Evolutionary conservation across 306 rosid species (phyloP).

Genomic region (Cajanus cajan): DNA sequence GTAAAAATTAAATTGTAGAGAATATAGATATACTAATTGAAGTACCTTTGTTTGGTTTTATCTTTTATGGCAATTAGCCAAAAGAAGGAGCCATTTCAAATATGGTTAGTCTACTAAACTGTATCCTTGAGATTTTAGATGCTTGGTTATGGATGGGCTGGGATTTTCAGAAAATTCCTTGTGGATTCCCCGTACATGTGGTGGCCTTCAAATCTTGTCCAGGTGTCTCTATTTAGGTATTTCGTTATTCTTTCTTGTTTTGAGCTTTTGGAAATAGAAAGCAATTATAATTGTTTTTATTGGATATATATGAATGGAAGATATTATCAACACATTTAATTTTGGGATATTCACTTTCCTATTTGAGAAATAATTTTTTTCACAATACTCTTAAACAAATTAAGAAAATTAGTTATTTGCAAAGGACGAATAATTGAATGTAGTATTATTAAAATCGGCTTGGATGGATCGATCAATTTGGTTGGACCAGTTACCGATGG

Average conservation of each 20-base stretch:
- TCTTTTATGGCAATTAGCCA: not conserved
- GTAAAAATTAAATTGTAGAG: not conserved
- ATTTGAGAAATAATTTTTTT: not conserved
- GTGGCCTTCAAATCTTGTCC: constrained; percentile 92
- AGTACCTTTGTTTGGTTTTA: too few relatives aligned
- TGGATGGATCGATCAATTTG: too few relatives aligned
- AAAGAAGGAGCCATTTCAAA: not conserved
- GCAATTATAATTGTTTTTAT: not conserved
- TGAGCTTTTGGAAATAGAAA: not conserved
- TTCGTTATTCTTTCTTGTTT: not conserved
- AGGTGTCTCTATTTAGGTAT: constrained; percentile 84
- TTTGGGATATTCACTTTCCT: too few relatives aligned
- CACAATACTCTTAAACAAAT: not conserved
- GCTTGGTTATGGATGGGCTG: constrained; percentile 99
- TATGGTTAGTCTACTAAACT: not conserved
- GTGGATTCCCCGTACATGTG: constrained; percentile 97
- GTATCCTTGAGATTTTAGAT: constrained; percentile 42
- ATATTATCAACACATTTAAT: not conserved
- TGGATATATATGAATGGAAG: not conserved
- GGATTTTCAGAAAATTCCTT: constrained; percentile 70
- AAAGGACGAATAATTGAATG: not conserved
- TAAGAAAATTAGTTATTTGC: not conserved
- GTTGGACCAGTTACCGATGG: too few relatives aligned
- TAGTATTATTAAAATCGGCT: too few relatives aligned
- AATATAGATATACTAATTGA: not conserved